Evolutionary conservation across 2,329 filamentous ascomycete genomes (phyloP).

Genomic region (Ophiostoma piceae): DNA sequence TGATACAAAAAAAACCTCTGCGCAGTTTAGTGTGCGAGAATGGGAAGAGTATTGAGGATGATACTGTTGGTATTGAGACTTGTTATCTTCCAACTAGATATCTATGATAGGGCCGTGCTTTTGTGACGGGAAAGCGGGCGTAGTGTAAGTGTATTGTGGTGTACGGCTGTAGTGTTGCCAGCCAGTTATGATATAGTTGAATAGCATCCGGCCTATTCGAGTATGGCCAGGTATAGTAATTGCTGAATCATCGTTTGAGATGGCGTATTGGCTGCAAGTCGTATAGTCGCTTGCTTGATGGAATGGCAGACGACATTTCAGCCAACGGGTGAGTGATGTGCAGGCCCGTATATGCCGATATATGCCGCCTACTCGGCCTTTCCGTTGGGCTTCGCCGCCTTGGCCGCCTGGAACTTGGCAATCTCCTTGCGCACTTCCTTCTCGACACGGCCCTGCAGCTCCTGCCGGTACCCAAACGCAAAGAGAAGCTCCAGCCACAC

Average conservation of each 20-base stretch:
- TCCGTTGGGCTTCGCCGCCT: conserved; percentile 35
- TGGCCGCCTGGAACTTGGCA: conserved; percentile 62
- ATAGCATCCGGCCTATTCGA: neutral
- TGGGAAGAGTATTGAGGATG: neutral
- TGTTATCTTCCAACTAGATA: neutral
- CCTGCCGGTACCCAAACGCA: conserved; percentile 80
- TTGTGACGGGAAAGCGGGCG: conserved; percentile 1
- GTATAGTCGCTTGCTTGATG: neutral
- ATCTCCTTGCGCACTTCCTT: conserved; percentile 71
- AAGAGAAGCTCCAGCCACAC: conserved; percentile 96
- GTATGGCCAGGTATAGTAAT: neutral
- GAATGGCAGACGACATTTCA: neutral
- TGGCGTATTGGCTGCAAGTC: neutral
- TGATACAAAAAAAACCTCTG: neutral
- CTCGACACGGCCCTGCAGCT: conserved; percentile 76
- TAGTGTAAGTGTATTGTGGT: neutral
- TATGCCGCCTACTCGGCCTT: conserved; percentile 38
- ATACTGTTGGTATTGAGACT: neutral
- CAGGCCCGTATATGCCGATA: neutral
- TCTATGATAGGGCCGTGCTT: neutral
- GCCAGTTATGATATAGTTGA: neutral
- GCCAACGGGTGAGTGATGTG: neutral
- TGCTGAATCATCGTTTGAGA: neutral
- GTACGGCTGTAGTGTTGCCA: neutral
- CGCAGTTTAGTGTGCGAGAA: neutral